Base-by-base conservation (phyloP, 2,329 filamentous ascomycete species). In the Monilinia polystroma region DNA sequence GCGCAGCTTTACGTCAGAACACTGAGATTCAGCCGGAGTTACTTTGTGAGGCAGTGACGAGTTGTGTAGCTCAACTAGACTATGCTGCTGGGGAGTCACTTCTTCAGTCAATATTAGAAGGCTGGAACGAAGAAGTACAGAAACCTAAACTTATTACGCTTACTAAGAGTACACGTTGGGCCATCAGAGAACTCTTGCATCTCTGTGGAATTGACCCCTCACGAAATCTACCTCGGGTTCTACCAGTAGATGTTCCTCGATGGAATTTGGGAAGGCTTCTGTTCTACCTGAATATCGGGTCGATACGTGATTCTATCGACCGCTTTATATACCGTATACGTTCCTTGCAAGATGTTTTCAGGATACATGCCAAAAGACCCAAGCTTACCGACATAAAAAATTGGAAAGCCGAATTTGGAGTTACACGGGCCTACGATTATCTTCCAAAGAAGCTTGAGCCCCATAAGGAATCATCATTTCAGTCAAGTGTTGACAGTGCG, bases 1-100 rank as follows among this genome's bases (percentile, higher is more conserved):
- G 69, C 23, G 70, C 71, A 26, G 72, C 74, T 55, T 57, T 76
- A 32, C 72, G 73, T n/a, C 72, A 76, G 59, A 70, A 70, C 1
- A 66, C 63, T n/a, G 45, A 63, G 18, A 56, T 76, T 18, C 69
- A 66, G 38, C 56, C 71, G 4, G 56, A 68, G 14, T 69, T 70
- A 23, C 68, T 76, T 7, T 66, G 65, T 56, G 54, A 66, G 11
- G 55, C 74, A 32, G 70, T 75, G 7, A 59, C 68, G 18, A 58
- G 51, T 43, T 72, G 72, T 64, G 38, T 75, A 10, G 49, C 60
- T n/a, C n/a, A 68, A n/a, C 29, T 66, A n/a, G 73, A 75, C 62
- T 68, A 69, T 52, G 62, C 58, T 32, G 67, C 71, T 47, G 73
- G 70, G n/a, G 49, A 68, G 6, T 70, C 70, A 12, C 63, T 76